Base-by-base conservation (phyloP, 2,329 filamentous ascomycete species). In the Botrytis paeoniae region DNA sequence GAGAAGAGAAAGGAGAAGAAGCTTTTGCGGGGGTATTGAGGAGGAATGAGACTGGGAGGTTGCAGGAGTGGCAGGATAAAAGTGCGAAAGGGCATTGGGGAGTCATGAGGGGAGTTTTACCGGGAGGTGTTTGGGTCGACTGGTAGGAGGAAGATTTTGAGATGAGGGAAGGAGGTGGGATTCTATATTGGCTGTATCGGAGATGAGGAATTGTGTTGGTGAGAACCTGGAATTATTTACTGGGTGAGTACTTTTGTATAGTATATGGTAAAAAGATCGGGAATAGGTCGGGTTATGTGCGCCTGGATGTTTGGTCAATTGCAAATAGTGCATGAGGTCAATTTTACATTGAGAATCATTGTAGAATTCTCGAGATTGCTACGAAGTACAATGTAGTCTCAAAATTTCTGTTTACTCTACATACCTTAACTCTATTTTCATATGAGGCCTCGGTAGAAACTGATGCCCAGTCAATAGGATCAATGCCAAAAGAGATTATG, bases 31-130 rank as follows among this genome's bases (percentile, higher is more conserved):
- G 85, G 6, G 80, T 94, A 0, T 82, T 96, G 79, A 85, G 83
- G 41, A 85, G 81, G 62, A 92, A 90, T 70, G 88, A 92, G 75
- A 93, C 92, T 37, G 85, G 85, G 10, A 86, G 89, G 78, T 85
- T 98, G 79, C 87, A 87, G 72, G 86, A 87, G 80, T 93, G 89
- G 85, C 94, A 97, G 80, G 86, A 89, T 79, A 85, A 89, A 79
- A 93, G 92, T 78, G 95, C 95, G 0, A 80, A 92, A 70, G 92
- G 92, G 16, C 96, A 99, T 83, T 99, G 96, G 96, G 85, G 84
- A 61, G 91, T 99, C 64, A 99, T 99, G 94, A 89, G 96, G 79
- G 89, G 85, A 0, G 94, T 98, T 4, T 77, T 98, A 75, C 94
- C 95, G 1, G 85, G 85, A 73, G 84, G 84, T 20, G 88, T 98